Percentiles rank a stretch among this genome's conserved stretches.
Conservation (phyloP, 176 grass and related monocot species). For the Rhynchospora breviuscula region DNA sequence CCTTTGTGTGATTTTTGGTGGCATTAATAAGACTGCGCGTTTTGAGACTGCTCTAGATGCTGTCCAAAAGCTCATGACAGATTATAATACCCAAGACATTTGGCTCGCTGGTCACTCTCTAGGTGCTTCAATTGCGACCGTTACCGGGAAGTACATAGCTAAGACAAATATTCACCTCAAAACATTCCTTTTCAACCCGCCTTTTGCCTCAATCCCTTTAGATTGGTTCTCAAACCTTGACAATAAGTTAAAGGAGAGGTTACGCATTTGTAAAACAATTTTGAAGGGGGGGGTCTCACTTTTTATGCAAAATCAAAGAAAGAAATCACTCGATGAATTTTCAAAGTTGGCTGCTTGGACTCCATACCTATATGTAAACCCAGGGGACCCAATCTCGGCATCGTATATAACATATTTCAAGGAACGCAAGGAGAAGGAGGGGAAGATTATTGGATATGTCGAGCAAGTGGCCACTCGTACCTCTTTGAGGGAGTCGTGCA, state of each 20-base stretch:
- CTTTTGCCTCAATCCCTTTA: constrained; percentile 7
- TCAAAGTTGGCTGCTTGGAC: not conserved
- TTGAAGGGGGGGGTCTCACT: not conserved
- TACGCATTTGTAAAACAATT: not conserved
- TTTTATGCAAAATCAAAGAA: not conserved
- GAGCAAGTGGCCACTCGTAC: not conserved
- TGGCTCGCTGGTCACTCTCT: constrained; percentile 15
- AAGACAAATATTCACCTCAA: not conserved
- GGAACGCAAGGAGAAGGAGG: not conserved
- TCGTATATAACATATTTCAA: not conserved
- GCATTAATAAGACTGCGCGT: not conserved
- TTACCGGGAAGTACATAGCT: not conserved
- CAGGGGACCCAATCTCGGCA: not conserved
- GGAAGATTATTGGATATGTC: not conserved
- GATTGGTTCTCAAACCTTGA: constrained; percentile 19
- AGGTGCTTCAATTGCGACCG: constrained; percentile 4
- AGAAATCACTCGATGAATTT: not conserved
- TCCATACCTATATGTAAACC: constrained; percentile 16
- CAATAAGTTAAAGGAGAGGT: not conserved
- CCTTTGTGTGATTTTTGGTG: not conserved
- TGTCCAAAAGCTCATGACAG: not conserved
- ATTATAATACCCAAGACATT: not conserved
- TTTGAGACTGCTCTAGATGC: not conserved
- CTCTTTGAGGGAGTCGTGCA: not conserved
- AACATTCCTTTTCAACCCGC: constrained; percentile 16